These are phyloP conservation scores for Coniella vitis DNA, from an alignment of 2,329 filamentous ascomycete species.

Conservation along the genomic window DNA sequence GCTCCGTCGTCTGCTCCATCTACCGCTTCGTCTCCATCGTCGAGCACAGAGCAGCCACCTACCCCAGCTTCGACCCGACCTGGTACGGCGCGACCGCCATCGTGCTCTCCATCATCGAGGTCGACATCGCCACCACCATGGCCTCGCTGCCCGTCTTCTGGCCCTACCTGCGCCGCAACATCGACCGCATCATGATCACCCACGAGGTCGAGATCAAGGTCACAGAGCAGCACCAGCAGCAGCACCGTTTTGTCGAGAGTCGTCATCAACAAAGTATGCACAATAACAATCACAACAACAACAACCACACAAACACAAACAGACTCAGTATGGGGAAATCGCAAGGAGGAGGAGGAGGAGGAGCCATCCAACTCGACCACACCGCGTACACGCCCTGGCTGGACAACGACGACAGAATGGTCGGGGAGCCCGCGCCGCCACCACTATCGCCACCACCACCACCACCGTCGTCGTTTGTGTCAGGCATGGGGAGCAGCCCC, in stretches of 20 bases:
- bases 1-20: constrained; percentile 19
- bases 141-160: constrained; percentile 25
- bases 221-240: constrained; percentile 10
- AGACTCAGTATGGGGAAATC: background rate
- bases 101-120: constrained; percentile 22
- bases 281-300: constrained; percentile 8
- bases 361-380: background rate
- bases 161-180: constrained; percentile 21
- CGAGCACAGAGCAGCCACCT: constrained; percentile 17
- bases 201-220: constrained; percentile 21
- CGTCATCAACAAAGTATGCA: too few species aligned
- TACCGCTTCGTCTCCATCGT: constrained; percentile 20
- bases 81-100: constrained; percentile 22
- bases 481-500: too few species aligned
- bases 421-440: too few species aligned
- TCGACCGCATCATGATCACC: constrained; percentile 23
- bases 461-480: too few species aligned
- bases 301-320: background rate
- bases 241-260: too few species aligned
- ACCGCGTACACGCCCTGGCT: constrained; percentile 1
- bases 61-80: constrained; percentile 22
- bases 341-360: background rate
- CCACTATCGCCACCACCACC: too few species aligned
- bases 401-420: background rate
- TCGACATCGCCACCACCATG: constrained; percentile 22